These are phyloP conservation scores for Oxytropis ochrocephala DNA, from an alignment of 306 rosid genomes.

Conservation along the genomic window DNA sequence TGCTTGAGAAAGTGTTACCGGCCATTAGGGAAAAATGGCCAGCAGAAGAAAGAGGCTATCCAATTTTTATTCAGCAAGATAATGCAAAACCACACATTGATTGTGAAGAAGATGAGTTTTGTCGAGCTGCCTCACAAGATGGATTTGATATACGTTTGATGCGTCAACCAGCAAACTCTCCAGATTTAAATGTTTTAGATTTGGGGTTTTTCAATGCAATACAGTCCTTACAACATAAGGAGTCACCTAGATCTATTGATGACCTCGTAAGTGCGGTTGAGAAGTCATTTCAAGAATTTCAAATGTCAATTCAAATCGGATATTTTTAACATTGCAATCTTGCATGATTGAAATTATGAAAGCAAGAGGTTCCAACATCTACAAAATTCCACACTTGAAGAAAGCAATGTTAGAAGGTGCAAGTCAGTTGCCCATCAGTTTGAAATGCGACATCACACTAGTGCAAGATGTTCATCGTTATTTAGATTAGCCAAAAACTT, in stretches of 20 bases:
- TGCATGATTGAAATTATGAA: background rate
- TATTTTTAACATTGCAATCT: background rate
- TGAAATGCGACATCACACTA: background rate
- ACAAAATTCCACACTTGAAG: no score
- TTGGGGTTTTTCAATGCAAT: no score
- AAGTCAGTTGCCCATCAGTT: background rate
- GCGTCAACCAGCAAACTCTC: no score
- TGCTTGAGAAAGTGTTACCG: background rate
- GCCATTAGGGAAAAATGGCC: background rate
- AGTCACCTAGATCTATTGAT: background rate
- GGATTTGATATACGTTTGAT: no score
- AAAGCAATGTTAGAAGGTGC: background rate
- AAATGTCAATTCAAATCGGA: background rate
- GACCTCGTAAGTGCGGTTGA: background rate
- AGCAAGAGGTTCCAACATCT: no score
- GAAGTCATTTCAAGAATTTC: background rate
- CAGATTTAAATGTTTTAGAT: no score
- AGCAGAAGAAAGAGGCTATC: background rate
- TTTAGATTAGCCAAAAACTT: no score
- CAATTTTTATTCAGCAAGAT: background rate
- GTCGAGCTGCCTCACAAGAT: background rate
- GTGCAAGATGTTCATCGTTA: no score
- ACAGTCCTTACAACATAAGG: no score
- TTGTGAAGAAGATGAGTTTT: background rate
- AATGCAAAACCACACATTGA: background rate